A percentile compares a stretch with the other conserved stretches of the same genome.
phyloP scores from a whole-genome alignment of 345 rosid genomes.

The Euphorbia tirucalli region DNA sequence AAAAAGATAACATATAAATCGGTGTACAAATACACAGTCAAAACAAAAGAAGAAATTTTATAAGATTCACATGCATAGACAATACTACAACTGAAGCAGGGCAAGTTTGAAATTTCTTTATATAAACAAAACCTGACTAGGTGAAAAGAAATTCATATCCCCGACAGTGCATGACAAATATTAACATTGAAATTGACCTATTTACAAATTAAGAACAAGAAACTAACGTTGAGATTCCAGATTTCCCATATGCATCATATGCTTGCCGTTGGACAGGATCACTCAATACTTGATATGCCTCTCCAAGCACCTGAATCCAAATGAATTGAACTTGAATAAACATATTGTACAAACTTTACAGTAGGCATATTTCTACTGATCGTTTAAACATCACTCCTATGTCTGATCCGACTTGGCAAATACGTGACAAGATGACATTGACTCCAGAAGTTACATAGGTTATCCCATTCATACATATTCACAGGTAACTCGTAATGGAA shows the following conservation, averaged over 20 bases:
- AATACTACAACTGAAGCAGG: background rate
- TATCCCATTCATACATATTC: no score
- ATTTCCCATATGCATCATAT: slow-evolving; percentile 84
- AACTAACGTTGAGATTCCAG: slow-evolving; percentile 93
- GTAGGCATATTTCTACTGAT: background rate
- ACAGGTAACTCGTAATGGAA: background rate
- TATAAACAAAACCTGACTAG: no score
- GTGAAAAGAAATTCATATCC: background rate
- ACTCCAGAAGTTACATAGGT: background rate
- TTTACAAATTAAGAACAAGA: slow-evolving; percentile 26
- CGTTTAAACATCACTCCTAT: background rate
- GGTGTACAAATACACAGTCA: slow-evolving; percentile 14
- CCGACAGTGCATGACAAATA: background rate
- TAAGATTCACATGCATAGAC: slow-evolving; percentile 4
- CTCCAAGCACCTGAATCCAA: slow-evolving; percentile 72
- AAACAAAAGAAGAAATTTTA: slow-evolving; percentile 3
- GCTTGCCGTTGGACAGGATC: slow-evolving; percentile 91
- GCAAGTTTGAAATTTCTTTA: background rate
- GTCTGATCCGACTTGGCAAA: slow-evolving; percentile 4
- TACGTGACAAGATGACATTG: background rate
- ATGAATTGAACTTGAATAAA: slow-evolving; percentile 12
- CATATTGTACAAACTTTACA: background rate
- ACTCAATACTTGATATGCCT: slow-evolving; percentile 95
- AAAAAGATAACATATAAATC: slow-evolving; percentile 15
- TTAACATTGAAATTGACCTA: slow-evolving; percentile 22